Evolutionary conservation across 2,329 filamentous ascomycete species (phyloP), one percentile per base, ranked within the genome.

Genomic region (Diplocarpon mali): DNA sequence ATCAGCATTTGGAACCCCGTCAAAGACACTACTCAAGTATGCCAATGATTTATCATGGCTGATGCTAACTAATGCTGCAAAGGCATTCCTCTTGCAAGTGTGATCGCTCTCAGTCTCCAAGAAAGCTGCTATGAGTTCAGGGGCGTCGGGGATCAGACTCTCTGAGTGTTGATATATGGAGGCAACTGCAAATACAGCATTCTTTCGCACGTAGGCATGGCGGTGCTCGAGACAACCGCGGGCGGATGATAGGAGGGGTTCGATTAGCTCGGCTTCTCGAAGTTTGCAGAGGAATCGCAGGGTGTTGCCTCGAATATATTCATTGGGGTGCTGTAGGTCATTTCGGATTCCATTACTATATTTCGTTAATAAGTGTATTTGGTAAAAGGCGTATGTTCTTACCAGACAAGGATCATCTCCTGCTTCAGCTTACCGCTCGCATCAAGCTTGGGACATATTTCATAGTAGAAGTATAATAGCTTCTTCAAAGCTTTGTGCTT

Each of bases 331-430:
- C 64, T 96, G 90, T 49, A 98, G 73, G 63, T 98, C 92, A 66
- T 96, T 95, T 61, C 90, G 83, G 61, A 98, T 96, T 54, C 92
- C 92, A 67, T 98, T 98, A 68, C 90, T 95, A 59, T 36, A 51
- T 28, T 30, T 39, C 30, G 30, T 50, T 42, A 51, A 43, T 35
- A 36, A 27, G 9, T 28, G 6, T 28, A 29, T 9, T 10, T 17
- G 27, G 8, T n/a, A 10, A 13, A n/a, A 13, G 12, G 30, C 10
- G 15, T 15, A 32, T 32, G n/a, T 31, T 41, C 44, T 44, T 73
- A 95, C 90, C 92, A 98, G 59, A 98, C 92, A 61, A 98, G 70
- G 65, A 98, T 98, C 87, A 95, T 96, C 70, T 98, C 92, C 69
- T 98, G 92, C 74, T 95, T 95, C 53, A 98, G 72, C 75, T 96